Evolutionary conservation across 148 eudicot genomes (phyloP).

Genomic region (Amaranthus palmeri): DNA sequence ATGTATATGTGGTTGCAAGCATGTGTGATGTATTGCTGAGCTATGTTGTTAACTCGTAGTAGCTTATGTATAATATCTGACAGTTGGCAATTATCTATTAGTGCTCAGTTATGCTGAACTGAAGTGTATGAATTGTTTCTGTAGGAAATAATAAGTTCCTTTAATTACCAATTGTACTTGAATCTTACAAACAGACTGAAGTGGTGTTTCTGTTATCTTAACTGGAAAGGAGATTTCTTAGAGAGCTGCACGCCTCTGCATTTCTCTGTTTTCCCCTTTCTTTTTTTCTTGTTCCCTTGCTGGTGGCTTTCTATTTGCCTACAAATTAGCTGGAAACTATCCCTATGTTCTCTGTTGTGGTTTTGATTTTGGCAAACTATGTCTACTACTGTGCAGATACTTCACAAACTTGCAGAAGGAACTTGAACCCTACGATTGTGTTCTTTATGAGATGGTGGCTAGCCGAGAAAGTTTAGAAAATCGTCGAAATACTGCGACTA

Average conservation of each 20-base stretch:
- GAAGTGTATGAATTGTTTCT: background rate
- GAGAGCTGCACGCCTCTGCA: background rate
- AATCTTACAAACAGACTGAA: background rate
- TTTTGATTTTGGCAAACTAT: background rate
- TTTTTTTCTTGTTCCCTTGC: background rate
- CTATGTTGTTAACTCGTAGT: background rate
- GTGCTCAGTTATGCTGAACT: background rate
- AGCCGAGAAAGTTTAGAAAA: conserved; percentile 79
- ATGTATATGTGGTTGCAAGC: background rate
- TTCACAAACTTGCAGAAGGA: conserved; percentile 75
- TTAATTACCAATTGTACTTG: background rate
- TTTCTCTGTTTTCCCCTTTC: background rate
- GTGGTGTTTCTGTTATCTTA: background rate
- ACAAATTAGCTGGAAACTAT: background rate
- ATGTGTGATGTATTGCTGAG: too few relatives aligned
- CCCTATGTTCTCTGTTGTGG: background rate
- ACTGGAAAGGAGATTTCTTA: background rate
- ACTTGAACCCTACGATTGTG: conserved; percentile 83
- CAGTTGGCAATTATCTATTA: background rate
- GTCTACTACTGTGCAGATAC: conserved; percentile 51
- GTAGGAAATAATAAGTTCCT: background rate
- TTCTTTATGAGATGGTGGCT: conserved; percentile 97
- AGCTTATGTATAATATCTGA: too few relatives aligned
- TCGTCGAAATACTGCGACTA: conserved; percentile 45
- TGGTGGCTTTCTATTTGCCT: background rate